Evolutionary conservation across 345 rosid species (phyloP).

Genomic region (Hirschfeldia incana): DNA sequence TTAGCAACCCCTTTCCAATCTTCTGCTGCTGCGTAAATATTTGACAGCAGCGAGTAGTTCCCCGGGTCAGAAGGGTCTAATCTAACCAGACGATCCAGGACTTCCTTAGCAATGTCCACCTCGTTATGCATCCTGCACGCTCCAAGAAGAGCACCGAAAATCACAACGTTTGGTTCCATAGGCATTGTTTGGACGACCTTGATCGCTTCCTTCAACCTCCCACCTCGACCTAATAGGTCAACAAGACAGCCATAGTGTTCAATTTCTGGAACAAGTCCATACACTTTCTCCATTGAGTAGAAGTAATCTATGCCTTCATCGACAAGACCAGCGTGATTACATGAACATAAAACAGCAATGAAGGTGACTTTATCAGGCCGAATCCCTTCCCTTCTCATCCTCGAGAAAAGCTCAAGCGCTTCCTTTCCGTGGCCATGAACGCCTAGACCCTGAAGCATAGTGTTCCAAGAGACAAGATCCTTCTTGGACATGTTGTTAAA

Average conservation of each 20-base stretch:
- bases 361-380: conserved; percentile 70
- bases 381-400: conserved; percentile 68
- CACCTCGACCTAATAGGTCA: conserved; percentile 81
- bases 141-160: conserved; percentile 81
- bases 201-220: conserved; percentile 71
- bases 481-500: conserved; percentile 57
- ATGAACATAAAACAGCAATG: conserved; percentile 73
- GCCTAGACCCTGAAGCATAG: conserved; percentile 80
- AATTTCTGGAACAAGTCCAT: conserved; percentile 62
- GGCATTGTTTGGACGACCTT: conserved; percentile 70
- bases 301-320: conserved; percentile 71
- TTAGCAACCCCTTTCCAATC: conserved; percentile 72
- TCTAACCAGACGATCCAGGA: conserved; percentile 46
- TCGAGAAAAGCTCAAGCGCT: conserved; percentile 66
- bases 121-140: conserved; percentile 72
- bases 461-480: conserved; percentile 86
- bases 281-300: conserved; percentile 62
- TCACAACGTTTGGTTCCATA: conserved; percentile 70
- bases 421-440: conserved; percentile 72
- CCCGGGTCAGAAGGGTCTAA: conserved; percentile 58
- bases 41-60: conserved; percentile 62
- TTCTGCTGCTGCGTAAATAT: conserved; percentile 64
- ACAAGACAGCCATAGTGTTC: conserved; percentile 92
- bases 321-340: conserved; percentile 75
- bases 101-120: conserved; percentile 55